A percentile compares a stretch with the other conserved stretches of the same genome.
Evolutionary conservation across 2,329 filamentous ascomycete genomes (phyloP).

Genomic region (Trichocomaceae sp.): DNA sequence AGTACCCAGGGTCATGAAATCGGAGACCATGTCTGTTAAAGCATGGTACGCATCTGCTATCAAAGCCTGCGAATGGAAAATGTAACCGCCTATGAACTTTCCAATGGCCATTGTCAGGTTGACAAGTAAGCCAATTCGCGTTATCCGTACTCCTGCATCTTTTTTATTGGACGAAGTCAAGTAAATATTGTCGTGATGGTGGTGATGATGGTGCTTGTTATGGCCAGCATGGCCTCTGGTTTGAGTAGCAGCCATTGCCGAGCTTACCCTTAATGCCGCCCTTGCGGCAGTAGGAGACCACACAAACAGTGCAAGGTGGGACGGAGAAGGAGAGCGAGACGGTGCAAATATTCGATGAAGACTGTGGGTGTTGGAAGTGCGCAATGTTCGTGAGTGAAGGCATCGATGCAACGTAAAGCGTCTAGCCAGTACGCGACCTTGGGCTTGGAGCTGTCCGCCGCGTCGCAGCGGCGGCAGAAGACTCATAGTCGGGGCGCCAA

Average conservation of each 20-base stretch:
- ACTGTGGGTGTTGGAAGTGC: neutral
- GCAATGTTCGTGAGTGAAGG: neutral
- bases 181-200: conserved; percentile 80
- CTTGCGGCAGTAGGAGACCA: conserved; percentile 15
- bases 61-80: conserved; percentile 91
- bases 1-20: conserved; percentile 87
- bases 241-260: conserved; percentile 33
- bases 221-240: conserved; percentile 43
- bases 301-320: neutral
- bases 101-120: conserved; percentile 91
- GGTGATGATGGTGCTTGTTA: conserved; percentile 54
- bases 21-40: conserved; percentile 88
- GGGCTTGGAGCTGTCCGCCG: conserved; percentile 10
- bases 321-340: neutral
- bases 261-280: conserved; percentile 18
- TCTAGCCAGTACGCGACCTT: conserved; percentile 5
- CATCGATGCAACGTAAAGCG: neutral
- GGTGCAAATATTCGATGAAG: neutral
- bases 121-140: conserved; percentile 76
- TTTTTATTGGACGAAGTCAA: conserved; percentile 75
- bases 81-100: conserved; percentile 86
- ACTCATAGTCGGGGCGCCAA: conserved; percentile 10
- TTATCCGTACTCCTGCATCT: conserved; percentile 91
- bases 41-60: conserved; percentile 93
- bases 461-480: conserved; percentile 12